phyloP scores from a whole-genome alignment of 2,329 filamentous ascomycete species.

The Dryadomyces quercus-mongolicae region DNA sequence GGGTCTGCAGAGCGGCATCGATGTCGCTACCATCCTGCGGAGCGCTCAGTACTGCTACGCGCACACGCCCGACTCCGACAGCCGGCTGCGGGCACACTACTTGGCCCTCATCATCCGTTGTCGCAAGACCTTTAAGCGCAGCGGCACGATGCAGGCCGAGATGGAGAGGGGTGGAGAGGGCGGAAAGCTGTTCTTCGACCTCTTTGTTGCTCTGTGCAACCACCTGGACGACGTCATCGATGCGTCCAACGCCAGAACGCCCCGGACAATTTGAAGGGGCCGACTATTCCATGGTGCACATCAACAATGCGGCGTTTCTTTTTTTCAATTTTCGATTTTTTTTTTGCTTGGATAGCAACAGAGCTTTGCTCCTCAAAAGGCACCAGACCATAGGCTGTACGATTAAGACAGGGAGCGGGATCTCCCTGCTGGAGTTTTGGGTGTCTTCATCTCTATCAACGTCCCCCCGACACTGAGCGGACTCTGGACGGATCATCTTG shows the following conservation, averaged over 20 bases:
- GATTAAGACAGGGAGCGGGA: background rate
- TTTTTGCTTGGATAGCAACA: background rate
- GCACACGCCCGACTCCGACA: constrained; percentile 88
- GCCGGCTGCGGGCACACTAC: constrained; percentile 88
- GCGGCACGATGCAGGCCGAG: constrained; percentile 96
- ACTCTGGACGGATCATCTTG: background rate
- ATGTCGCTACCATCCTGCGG: constrained; percentile 81
- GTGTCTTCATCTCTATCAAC: background rate
- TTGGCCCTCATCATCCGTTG: constrained; percentile 94
- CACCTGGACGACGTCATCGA: constrained; percentile 94
- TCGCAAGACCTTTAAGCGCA: constrained; percentile 95
- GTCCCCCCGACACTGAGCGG: background rate
- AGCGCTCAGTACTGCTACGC: constrained; percentile 92
- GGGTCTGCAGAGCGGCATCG: constrained; percentile 82
- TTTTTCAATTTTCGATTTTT: background rate
- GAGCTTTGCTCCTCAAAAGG: background rate
- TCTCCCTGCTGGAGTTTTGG: background rate
- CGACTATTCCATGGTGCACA: background rate
- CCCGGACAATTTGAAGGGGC: constrained; percentile 40
- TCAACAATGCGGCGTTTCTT: constrained; percentile 2
- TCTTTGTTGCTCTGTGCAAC: constrained; percentile 97
- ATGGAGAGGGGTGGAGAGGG: constrained; percentile 74
- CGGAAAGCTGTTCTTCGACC: constrained; percentile 89
- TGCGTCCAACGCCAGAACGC: constrained; percentile 56
- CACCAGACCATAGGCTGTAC: background rate